Evolutionary conservation across 1,284 basidiomycete species (phyloP).

Genomic region (Ustilago xerochloae): DNA sequence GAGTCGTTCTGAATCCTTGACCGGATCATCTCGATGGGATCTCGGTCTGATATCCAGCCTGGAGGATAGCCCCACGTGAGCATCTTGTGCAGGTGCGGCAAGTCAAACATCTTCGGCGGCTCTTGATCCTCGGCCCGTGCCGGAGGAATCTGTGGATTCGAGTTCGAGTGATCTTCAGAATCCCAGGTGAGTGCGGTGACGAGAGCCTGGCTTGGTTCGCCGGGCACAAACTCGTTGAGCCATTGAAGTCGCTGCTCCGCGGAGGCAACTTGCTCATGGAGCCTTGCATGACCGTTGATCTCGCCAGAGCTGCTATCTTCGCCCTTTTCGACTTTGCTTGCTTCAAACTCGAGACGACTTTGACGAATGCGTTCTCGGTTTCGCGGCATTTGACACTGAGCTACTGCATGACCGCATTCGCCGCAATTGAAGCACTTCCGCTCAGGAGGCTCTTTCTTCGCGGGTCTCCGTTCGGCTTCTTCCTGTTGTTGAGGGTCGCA

Average conservation of each 20-base stretch:
- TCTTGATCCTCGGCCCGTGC: not conserved
- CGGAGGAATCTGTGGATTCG: too few relatives aligned
- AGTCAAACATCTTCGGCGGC: not conserved
- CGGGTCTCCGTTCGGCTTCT: not conserved
- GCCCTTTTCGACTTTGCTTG: slow-evolving; percentile 9
- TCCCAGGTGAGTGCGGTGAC: slow-evolving; percentile 17
- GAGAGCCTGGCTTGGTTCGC: slow-evolving; percentile 15
- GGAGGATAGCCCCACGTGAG: slow-evolving; percentile 38
- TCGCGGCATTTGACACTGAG: slow-evolving; percentile 12
- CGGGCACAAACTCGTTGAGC: slow-evolving; percentile 20
- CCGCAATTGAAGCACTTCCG: slow-evolving; percentile 34
- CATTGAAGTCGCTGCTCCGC: slow-evolving; percentile 18
- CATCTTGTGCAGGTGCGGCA: slow-evolving; percentile 27
- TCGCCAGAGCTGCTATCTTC: slow-evolving; percentile 2
- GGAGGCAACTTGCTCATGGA: slow-evolving; percentile 32
- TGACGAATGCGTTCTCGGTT: slow-evolving; percentile 26
- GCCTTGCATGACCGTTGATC: slow-evolving; percentile 15
- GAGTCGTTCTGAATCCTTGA: slow-evolving; percentile 20
- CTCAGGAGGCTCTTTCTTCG: not conserved
- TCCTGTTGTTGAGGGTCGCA: not conserved
- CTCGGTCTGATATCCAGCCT: slow-evolving; percentile 21
- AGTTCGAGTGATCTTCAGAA: too few relatives aligned
- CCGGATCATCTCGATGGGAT: slow-evolving; percentile 16
- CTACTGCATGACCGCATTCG: slow-evolving; percentile 16
- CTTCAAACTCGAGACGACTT: slow-evolving; percentile 18